Base-by-base conservation (phyloP, 1,284 basidiomycete genomes). In the Moesziomyces antarcticus region DNA sequence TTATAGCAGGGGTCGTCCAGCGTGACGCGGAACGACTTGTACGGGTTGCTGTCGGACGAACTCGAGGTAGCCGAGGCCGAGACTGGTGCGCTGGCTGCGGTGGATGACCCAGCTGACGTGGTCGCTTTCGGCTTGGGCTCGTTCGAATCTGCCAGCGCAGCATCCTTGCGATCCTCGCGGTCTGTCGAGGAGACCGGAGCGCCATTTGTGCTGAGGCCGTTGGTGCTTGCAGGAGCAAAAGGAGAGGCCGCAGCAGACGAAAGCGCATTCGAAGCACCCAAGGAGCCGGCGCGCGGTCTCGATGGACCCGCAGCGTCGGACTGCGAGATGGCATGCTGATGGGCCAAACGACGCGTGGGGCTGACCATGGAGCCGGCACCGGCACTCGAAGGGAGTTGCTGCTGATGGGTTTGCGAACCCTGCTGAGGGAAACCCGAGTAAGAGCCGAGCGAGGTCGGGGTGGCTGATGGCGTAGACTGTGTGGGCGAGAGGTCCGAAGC, bases 1-100 rank as follows among this genome's bases (percentile, higher is more conserved):
- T 97, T 97, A 91, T 93, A 96, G 57, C 95, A 97, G 0, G 97
- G 96, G 85, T 99, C 97, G 67, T 99, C 96, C 67, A 99, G 85
- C 70, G 93, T 88, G 25, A 88, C 88, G 22, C 77, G 69, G 67
- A 79, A 79, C 40, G 78, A 82, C 52, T 85, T 84, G 69, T 86
- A 86, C 33, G 83, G 84, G 53, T 87, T 70, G 66, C 64, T 73
- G 53, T 61, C 59, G 16, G 70, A 67, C 18, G 70, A 63, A 41
- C 45, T 47, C 5, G 44, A 35, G 46, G 53, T 57, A 14, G 65
- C 41, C 1, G 54, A 45, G 25, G 65, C 35, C 1, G 54, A 45
- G 25, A 52, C 44, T 24, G 59, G 21, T 18, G 61, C 18, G 14
- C 55, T 11, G 6, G 50, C n/a, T 16, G 59, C 45, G 6, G 72